These are phyloP conservation scores for Ustulina deusta DNA, from an alignment of 2,329 filamentous ascomycete species.

Conservation along the genomic window DNA sequence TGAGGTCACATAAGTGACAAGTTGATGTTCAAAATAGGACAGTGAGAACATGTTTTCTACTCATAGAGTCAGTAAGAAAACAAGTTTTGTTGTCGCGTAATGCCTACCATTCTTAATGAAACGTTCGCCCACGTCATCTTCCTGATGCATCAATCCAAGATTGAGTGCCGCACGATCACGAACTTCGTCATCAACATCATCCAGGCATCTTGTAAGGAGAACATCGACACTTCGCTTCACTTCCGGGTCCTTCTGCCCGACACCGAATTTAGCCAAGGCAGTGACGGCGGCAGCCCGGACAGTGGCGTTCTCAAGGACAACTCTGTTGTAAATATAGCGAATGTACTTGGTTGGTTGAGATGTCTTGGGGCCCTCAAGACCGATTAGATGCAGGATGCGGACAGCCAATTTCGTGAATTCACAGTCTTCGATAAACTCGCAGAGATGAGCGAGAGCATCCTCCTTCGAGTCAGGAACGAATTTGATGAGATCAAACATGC, in stretches of 20 bases:
- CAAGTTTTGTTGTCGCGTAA: slow-evolving; percentile 12
- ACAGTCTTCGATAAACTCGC: slow-evolving; percentile 99
- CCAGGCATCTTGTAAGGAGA: slow-evolving; percentile 89
- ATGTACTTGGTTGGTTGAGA: slow-evolving; percentile 98
- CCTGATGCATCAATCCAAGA: slow-evolving; percentile 89
- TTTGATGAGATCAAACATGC: slow-evolving; percentile 99
- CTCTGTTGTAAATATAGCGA: slow-evolving; percentile 98
- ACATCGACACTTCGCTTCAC: slow-evolving; percentile 97
- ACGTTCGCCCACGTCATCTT: slow-evolving; percentile 84
- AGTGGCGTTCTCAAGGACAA: slow-evolving; percentile 96
- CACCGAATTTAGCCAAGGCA: slow-evolving; percentile 95
- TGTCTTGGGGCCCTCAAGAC: slow-evolving; percentile 94
- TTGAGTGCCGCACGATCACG: slow-evolving; percentile 95
- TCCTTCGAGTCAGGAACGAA: slow-evolving; percentile 91
- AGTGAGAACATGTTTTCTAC: slow-evolving; percentile 94
- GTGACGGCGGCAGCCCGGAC: slow-evolving; percentile 96
- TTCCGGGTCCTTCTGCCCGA: slow-evolving; percentile 94
- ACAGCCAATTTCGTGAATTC: slow-evolving; percentile 99
- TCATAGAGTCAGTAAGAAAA: slow-evolving; percentile 46
- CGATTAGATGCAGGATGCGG: slow-evolving; percentile 92
- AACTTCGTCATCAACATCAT: slow-evolving; percentile 98
- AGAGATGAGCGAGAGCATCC: slow-evolving; percentile 90
- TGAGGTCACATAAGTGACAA: slow-evolving; percentile 97
- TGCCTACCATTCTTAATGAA: slow-evolving; percentile 91
- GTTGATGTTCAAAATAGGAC: slow-evolving; percentile 93